Percentiles rank a stretch among this genome's conserved stretches.
These are phyloP conservation scores for Trichopus zeylanicus DNA, from an alignment of 116 monocot genomes.

Conservation along the genomic window DNA sequence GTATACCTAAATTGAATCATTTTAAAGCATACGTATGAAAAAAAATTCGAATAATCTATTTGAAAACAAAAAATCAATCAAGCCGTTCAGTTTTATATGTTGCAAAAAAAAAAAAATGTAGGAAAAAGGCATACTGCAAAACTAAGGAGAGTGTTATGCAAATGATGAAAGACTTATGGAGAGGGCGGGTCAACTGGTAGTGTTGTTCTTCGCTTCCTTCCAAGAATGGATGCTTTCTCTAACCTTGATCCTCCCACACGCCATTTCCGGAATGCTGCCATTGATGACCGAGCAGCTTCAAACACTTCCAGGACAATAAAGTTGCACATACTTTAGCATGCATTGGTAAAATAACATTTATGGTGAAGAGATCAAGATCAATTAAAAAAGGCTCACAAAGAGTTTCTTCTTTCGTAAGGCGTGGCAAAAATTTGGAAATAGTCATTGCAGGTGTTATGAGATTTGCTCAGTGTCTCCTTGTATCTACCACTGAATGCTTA, in stretches of 20 bases:
- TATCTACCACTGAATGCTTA: slow-evolving; percentile 74
- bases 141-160: too few relatives aligned
- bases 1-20: too few relatives aligned
- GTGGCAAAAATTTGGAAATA: slow-evolving; percentile 43
- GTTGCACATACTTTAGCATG: not conserved
- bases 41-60: too few relatives aligned
- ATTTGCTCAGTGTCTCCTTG: slow-evolving; percentile 83
- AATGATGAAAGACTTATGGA: slow-evolving; percentile 15
- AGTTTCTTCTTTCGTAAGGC: slow-evolving; percentile 72
- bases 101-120: too few relatives aligned
- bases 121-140: too few relatives aligned
- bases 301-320: slow-evolving; percentile 38
- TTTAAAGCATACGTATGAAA: too few relatives aligned
- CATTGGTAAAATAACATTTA: not conserved
- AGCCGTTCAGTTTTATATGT: too few relatives aligned
- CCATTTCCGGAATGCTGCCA: slow-evolving; percentile 81
- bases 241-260: slow-evolving; percentile 44
- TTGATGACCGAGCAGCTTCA: slow-evolving; percentile 78
- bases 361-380: not conserved
- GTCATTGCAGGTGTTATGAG: slow-evolving; percentile 46
- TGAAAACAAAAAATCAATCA: too few relatives aligned
- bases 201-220: slow-evolving; percentile 68
- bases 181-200: slow-evolving; percentile 22
- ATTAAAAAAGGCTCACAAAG: slow-evolving; percentile 31
- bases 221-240: slow-evolving; percentile 70